These are phyloP conservation scores for Bolboschoenoplectus hybrid DNA, from an alignment of 202 grass and related monocot species.

Conservation along the genomic window DNA sequence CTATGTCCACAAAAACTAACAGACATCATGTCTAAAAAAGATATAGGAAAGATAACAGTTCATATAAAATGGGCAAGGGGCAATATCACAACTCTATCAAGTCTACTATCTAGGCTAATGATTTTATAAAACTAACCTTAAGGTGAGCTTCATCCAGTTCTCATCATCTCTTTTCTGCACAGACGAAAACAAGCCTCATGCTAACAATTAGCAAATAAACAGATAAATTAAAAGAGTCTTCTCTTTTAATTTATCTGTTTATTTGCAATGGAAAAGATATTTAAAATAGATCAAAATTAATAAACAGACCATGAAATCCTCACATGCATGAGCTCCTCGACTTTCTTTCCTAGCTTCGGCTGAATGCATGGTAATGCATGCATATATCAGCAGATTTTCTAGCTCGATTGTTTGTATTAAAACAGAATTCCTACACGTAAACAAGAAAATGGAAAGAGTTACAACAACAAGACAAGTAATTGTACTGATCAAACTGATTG, in stretches of 20 bases:
- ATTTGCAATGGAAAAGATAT: background rate
- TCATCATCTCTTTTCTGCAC: constrained; percentile 74
- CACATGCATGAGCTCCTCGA: constrained; percentile 73
- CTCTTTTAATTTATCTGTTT: too few species aligned
- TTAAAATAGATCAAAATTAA: constrained; percentile 13
- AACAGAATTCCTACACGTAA: constrained; percentile 63
- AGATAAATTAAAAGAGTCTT: background rate
- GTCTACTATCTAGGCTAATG: background rate
- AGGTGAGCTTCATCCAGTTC: constrained; percentile 73
- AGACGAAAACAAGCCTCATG: background rate
- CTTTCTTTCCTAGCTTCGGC: constrained; percentile 82
- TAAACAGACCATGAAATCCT: constrained; percentile 64
- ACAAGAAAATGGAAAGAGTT: constrained; percentile 24
- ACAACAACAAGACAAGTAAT: constrained; percentile 27
- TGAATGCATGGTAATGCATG: constrained; percentile 75
- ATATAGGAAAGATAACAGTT: background rate
- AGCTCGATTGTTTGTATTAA: constrained; percentile 74
- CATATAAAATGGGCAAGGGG: background rate
- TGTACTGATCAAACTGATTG: background rate
- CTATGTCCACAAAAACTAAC: background rate
- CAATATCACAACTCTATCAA: background rate
- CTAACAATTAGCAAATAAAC: constrained; percentile 26
- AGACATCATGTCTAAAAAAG: background rate
- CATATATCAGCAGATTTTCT: constrained; percentile 80
- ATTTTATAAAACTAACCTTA: constrained; percentile 56